Percentiles rank a stretch among this genome's conserved stretches.
Conservation (phyloP, 768 basidiomycete species). For the Russula foetens region DNA sequence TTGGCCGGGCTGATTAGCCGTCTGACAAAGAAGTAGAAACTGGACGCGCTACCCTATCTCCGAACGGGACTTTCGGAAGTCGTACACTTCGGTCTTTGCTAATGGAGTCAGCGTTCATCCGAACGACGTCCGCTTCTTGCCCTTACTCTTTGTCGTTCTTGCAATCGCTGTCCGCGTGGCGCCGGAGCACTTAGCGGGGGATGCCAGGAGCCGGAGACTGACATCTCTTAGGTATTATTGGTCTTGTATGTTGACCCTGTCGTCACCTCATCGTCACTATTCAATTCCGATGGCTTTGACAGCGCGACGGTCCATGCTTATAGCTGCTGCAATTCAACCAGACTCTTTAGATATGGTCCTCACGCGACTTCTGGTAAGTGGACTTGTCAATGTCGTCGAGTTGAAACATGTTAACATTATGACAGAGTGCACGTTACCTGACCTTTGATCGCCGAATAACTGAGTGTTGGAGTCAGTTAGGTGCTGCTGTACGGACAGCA, state of each 20-base stretch:
- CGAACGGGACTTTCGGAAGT: constrained; percentile 69
- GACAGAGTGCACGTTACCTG: constrained; percentile 60
- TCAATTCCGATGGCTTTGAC: constrained; percentile 18
- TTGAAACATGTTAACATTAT: constrained; percentile 15
- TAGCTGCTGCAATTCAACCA: constrained; percentile 89
- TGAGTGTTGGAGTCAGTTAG: constrained; percentile 94
- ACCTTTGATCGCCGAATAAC: constrained; percentile 79
- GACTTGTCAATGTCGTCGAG: background rate
- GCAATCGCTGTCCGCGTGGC: constrained; percentile 82
- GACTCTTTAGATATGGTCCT: constrained; percentile 91
- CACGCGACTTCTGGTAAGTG: constrained; percentile 65
- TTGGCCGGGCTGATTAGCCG: constrained; percentile 1
- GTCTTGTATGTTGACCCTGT: constrained; percentile 63
- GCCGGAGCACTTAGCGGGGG: constrained; percentile 77
- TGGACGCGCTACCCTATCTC: constrained; percentile 92
- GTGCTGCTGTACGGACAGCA: constrained; percentile 86
- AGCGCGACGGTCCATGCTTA: constrained; percentile 83
- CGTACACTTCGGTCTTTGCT: constrained; percentile 55
- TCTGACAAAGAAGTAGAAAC: constrained; percentile 46
- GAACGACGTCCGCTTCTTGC: constrained; percentile 76
- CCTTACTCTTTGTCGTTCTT: constrained; percentile 87
- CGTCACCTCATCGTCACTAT: constrained; percentile 1
- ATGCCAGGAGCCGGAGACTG: constrained; percentile 63
- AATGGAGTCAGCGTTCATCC: constrained; percentile 62
- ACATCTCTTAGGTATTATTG: constrained; percentile 90